phyloP scores from a whole-genome alignment of 108 stramenopile genomes.

The Skeletonema potamos region DNA sequence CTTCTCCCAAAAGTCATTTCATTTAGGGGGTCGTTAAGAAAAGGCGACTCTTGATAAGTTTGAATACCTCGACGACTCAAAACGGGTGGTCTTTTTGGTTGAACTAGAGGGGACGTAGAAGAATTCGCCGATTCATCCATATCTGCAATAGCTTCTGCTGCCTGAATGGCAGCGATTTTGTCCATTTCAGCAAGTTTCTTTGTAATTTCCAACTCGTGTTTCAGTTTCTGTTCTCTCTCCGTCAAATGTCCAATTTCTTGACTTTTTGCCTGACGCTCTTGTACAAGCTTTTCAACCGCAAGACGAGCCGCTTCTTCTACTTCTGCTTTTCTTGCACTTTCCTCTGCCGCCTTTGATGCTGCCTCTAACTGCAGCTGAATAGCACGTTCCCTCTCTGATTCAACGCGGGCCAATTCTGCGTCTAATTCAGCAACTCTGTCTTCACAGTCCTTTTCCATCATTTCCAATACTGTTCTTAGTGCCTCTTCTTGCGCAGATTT shows the following conservation, averaged over 20 bases:
- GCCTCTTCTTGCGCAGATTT: constrained; percentile 49
- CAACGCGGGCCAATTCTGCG: constrained; percentile 27
- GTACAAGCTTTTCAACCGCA: constrained; percentile 38
- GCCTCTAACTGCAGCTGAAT: constrained; percentile 32
- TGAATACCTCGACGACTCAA: constrained; percentile 22
- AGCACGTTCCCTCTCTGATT: constrained; percentile 35
- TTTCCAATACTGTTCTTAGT: constrained; percentile 46
- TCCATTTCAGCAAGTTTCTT: constrained; percentile 18
- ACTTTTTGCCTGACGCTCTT: constrained; percentile 25
- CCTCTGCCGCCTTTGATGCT: constrained; percentile 23
- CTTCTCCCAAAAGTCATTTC: constrained; percentile 77
- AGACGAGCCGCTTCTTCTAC: constrained; percentile 42
- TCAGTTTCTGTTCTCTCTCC: constrained; percentile 32
- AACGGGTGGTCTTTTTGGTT: constrained; percentile 27
- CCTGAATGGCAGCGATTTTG: constrained; percentile 8
- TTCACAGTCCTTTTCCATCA: constrained; percentile 53
- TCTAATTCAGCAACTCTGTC: constrained; percentile 45
- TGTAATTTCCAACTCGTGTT: constrained; percentile 40
- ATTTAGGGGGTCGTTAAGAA: constrained; percentile 38
- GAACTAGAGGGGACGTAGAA: neutral
- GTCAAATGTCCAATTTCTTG: constrained; percentile 26
- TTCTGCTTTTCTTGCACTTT: constrained; percentile 18
- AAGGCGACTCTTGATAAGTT: constrained; percentile 22
- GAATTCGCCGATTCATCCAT: neutral
- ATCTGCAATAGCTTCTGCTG: neutral